Percentiles rank a stretch among this genome's conserved stretches.
phyloP scores from a whole-genome alignment of 192 early-diverging fungal species.

The Geranomyces variabilis region DNA sequence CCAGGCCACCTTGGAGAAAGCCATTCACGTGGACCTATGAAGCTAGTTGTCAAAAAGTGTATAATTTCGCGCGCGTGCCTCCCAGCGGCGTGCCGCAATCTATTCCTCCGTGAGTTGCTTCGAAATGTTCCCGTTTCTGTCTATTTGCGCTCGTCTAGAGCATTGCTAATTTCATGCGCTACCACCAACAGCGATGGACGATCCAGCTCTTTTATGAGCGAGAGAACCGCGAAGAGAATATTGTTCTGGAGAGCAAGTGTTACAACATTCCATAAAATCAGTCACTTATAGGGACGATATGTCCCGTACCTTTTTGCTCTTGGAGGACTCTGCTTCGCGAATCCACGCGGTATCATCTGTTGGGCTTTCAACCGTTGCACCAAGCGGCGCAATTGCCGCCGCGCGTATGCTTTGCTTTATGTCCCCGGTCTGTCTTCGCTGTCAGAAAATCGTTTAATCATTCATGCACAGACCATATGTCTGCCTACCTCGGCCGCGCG shows the following conservation, averaged over 20 bases:
- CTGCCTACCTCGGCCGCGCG: conserved; percentile 7
- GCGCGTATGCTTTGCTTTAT: conserved; percentile 12
- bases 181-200: conserved; percentile 25
- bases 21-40: conserved; percentile 17
- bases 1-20: conserved; percentile 28
- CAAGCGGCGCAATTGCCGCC: conserved; percentile 1
- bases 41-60: too few relatives aligned
- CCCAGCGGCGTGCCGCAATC: neutral
- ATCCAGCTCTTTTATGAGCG: conserved; percentile 38
- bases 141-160: conserved; percentile 3
- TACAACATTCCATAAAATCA: neutral
- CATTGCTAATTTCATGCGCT: conserved; percentile 22
- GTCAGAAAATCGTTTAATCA: neutral
- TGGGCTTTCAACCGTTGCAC: neutral
- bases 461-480: neutral
- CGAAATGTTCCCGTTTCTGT: neutral
- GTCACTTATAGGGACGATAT: too few relatives aligned
- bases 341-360: neutral
- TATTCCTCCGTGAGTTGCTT: neutral
- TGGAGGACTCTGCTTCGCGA: neutral
- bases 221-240: conserved; percentile 38
- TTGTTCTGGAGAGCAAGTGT: conserved; percentile 21
- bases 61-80: too few relatives aligned
- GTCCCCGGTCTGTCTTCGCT: neutral
- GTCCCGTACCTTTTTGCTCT: conserved; percentile 10